Conservation (phyloP, 257 asterid species). For the Striga asiatica region DNA sequence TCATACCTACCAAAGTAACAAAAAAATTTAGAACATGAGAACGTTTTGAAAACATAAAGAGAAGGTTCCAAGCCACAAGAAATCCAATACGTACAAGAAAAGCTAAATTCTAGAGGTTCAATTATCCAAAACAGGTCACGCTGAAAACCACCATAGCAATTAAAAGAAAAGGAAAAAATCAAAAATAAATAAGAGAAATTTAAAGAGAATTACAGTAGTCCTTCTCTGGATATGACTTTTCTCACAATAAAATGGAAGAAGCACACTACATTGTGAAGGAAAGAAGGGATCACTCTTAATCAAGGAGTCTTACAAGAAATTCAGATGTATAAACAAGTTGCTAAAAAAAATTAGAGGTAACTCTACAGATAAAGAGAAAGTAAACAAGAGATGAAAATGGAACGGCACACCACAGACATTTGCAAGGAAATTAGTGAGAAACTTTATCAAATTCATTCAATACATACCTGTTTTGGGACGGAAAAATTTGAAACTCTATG, state of each 20-base stretch:
- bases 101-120: background rate
- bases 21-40: background rate
- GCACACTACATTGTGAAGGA: background rate
- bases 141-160: background rate
- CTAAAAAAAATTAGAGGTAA: background rate
- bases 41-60: background rate
- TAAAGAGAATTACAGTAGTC: background rate
- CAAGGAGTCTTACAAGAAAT: background rate
- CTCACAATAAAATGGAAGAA: background rate
- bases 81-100: too few species aligned
- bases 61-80: too few species aligned
- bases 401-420: background rate
- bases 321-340: background rate
- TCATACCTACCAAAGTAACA: constrained; percentile 47
- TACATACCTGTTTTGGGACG: constrained; percentile 62
- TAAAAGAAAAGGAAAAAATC: background rate
- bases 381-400: background rate
- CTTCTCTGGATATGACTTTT: background rate
- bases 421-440: background rate
- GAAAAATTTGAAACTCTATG: constrained; percentile 64
- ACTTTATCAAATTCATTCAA: background rate
- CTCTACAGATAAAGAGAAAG: background rate
- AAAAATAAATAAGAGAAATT: background rate
- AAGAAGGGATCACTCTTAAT: background rate
- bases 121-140: background rate